Percentiles rank a stretch among this genome's conserved stretches.
These are phyloP conservation scores for Rhizopogon sp. DNA, from an alignment of 768 basidiomycete species.

Conservation along the genomic window DNA sequence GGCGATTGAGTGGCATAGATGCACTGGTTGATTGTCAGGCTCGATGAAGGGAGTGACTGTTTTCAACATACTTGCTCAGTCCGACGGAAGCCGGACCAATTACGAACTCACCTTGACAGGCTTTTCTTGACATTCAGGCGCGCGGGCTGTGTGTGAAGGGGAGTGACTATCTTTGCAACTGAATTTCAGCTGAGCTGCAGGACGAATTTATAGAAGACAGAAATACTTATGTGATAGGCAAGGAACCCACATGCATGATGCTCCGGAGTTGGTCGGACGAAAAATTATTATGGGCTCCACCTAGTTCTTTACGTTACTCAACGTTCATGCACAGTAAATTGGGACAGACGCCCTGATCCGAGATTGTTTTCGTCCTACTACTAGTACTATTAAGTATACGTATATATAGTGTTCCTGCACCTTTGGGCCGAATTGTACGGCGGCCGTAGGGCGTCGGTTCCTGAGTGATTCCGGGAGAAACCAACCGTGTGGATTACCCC, in stretches of 20 bases:
- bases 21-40: background rate
- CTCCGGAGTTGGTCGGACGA: no score
- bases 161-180: conserved; percentile 1
- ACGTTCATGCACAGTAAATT: no score
- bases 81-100: background rate
- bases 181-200: background rate
- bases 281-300: no score
- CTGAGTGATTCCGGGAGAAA: conserved; percentile 15
- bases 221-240: no score
- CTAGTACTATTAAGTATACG: background rate
- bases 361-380: background rate
- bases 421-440: conserved; percentile 13
- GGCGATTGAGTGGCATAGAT: background rate
- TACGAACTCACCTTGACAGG: conserved; percentile 2
- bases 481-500: conserved; percentile 8
- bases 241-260: no score
- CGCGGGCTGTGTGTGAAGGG: conserved; percentile 2
- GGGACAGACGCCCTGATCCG: background rate
- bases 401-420: conserved; percentile 15
- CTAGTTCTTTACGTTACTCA: no score
- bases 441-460: conserved; percentile 20
- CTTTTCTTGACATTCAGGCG: background rate
- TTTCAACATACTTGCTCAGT: background rate
- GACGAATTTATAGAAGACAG: no score
- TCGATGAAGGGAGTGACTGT: background rate